Evolutionary conservation across 768 basidiomycete genomes (phyloP).

Genomic region (Agrocybe praecox): DNA sequence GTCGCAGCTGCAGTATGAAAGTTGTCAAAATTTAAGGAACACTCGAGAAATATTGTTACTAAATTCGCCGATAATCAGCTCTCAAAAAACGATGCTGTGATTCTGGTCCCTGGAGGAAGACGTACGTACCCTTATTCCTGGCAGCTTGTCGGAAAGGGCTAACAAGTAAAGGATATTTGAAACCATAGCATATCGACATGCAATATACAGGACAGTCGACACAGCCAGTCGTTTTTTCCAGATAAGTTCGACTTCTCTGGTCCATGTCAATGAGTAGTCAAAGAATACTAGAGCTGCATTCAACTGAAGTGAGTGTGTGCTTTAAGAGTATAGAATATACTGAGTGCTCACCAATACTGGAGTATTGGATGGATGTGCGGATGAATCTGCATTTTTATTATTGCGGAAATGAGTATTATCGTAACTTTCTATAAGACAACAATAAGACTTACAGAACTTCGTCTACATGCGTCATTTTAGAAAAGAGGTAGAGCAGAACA

Average conservation of each 20-base stretch:
- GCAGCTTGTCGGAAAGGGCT: background rate
- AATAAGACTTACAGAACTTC: no score
- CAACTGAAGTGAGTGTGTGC: background rate
- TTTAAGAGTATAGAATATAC: background rate
- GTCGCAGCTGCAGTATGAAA: background rate
- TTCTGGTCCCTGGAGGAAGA: background rate
- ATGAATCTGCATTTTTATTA: background rate
- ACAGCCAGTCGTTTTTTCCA: background rate
- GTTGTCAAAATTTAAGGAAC: no score
- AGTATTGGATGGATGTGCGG: background rate
- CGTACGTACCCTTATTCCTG: background rate
- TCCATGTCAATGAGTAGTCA: constrained; percentile 4
- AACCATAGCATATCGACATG: constrained; percentile 4
- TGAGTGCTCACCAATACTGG: background rate
- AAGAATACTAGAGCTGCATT: background rate
- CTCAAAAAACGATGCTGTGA: background rate
- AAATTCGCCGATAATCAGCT: background rate
- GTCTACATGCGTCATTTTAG: no score
- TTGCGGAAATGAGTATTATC: background rate
- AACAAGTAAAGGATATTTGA: constrained; percentile 1
- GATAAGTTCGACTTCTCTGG: constrained; percentile 1
- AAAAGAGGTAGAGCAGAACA: no score
- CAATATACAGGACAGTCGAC: constrained; percentile 1
- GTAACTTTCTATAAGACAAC: no score
- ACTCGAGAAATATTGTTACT: no score